Base-by-base conservation (phyloP, 768 basidiomycete genomes). In the Dictyophora rubrovolvata region DNA sequence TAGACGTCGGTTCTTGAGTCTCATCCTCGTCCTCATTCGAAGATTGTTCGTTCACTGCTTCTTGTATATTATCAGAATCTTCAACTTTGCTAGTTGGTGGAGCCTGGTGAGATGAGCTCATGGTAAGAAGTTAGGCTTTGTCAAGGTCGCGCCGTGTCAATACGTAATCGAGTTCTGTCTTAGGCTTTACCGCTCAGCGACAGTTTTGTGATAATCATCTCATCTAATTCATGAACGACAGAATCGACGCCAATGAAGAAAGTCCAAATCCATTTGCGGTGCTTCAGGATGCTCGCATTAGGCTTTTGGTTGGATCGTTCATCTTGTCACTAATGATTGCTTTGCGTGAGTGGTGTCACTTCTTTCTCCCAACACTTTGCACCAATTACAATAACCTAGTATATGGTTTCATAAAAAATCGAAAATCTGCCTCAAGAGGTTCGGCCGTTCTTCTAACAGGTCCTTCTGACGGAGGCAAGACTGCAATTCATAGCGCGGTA, bases 381-480 rank as follows among this genome's bases (percentile, higher is more conserved):
- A 23, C 22, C 49, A 48, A 42, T 53, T 55, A 11, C 23, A 66
- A 71, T 54, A 70, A 60, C 55, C 2, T 33, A 82, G 80, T 77
- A 65, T 69, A 80, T 34, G 57, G 79, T 12, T 65, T 80, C 36
- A 69, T 79, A 20, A 73, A 68, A 49, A 69, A 70, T 12, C 72
- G 73, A 55, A 80, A 72, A 64, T 73, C 79, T 7, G 72, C 68
- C 48, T 69, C 78, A 1, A 73, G 71, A 67, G 83, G 85, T 22
- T 81, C 79, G 67, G 72, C 78, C n/a, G 66, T 93, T n/a, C 70
- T 93, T 4, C 73, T 93, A n/a, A 77, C 87, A 2, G 90, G 90
- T 1, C 75, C 84, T 42, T 77, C 84, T 6, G 87, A 90, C 69
- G 80, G 82, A 1, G 90, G 90, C 51, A 93, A 93, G 73, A 92